Evolutionary conservation across 2,329 filamentous ascomycete genomes (phyloP).

Genomic region (Calonectria honghensis): DNA sequence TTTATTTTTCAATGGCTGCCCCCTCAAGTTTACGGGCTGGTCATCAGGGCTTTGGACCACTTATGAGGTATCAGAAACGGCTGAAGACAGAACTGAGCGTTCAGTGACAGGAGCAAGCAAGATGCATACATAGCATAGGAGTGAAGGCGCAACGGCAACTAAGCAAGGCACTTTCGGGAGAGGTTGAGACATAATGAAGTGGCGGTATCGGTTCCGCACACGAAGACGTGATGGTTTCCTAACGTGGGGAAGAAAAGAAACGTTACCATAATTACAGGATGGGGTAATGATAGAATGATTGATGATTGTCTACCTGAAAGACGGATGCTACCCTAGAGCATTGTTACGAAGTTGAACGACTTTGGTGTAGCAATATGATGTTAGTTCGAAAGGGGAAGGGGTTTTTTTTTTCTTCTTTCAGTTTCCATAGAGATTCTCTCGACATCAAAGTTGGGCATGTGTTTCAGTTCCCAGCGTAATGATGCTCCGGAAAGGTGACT

Average conservation of each 20-base stretch:
- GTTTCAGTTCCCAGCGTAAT: not conserved
- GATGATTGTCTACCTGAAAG: constrained; percentile 10
- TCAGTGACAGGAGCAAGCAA: constrained; percentile 32
- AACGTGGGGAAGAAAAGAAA: constrained; percentile 8
- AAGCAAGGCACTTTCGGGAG: constrained; percentile 10
- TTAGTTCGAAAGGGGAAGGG: not conserved
- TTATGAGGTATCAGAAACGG: constrained; percentile 27
- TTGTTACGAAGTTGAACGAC: not conserved
- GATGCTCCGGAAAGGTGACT: not conserved
- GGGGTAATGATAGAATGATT: constrained; percentile 27
- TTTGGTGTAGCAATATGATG: not conserved
- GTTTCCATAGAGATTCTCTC: not conserved
- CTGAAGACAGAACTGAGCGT: constrained; percentile 32
- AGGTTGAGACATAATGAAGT: constrained; percentile 15
- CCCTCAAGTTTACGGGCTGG: constrained; percentile 38
- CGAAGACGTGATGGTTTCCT: constrained; percentile 2
- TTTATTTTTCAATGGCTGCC: constrained; percentile 41
- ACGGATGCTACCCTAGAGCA: constrained; percentile 8
- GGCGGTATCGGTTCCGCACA: constrained; percentile 13
- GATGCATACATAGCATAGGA: constrained; percentile 56
- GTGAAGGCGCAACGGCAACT: constrained; percentile 51
- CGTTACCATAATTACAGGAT: constrained; percentile 13
- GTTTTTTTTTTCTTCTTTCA: not conserved
- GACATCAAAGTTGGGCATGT: not conserved
- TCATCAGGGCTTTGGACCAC: constrained; percentile 23